These are phyloP conservation scores for Pseudogymnoascus sp. DNA, from an alignment of 2,329 filamentous ascomycete genomes.

Conservation along the genomic window DNA sequence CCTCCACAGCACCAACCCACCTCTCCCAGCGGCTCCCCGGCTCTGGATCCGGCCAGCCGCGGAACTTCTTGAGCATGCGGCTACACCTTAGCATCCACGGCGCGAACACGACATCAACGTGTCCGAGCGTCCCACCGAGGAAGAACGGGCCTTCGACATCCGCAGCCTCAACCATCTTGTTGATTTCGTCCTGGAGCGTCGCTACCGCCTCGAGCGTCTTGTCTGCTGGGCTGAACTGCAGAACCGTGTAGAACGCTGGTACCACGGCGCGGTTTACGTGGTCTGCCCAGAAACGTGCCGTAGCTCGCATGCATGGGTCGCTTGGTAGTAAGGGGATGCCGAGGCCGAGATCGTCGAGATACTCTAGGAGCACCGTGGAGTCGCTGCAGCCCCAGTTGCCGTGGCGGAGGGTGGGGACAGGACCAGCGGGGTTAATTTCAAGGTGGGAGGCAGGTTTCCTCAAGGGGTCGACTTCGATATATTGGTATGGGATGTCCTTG, in stretches of 20 bases:
- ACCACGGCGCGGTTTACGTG: constrained; percentile 66
- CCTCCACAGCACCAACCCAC: constrained; percentile 33
- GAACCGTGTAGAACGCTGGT: constrained; percentile 57
- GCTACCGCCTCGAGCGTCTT: constrained; percentile 53
- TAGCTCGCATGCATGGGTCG: constrained; percentile 60
- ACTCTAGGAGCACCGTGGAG: constrained; percentile 77
- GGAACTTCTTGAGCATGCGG: constrained; percentile 33
- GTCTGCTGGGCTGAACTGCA: constrained; percentile 15
- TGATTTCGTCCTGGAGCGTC: constrained; percentile 59
- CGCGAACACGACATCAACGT: constrained; percentile 34
- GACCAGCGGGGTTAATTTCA: constrained; percentile 67
- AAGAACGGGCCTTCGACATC: constrained; percentile 30
- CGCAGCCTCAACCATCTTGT: constrained; percentile 31
- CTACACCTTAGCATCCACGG: constrained; percentile 34
- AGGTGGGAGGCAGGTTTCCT: constrained; percentile 63
- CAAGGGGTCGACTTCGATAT: constrained; percentile 70
- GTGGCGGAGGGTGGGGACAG: constrained; percentile 70
- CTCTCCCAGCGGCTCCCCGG: constrained; percentile 30
- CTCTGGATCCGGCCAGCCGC: constrained; percentile 32
- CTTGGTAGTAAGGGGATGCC: constrained; percentile 57
- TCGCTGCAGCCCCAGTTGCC: constrained; percentile 78
- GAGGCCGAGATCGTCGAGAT: constrained; percentile 66
- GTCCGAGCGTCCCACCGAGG: constrained; percentile 29
- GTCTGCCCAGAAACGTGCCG: constrained; percentile 72
- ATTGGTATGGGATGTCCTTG: constrained; percentile 73